These are phyloP conservation scores for Volvox reticuliferus DNA, from an alignment of 139 green algal genomes.

Conservation along the genomic window DNA sequence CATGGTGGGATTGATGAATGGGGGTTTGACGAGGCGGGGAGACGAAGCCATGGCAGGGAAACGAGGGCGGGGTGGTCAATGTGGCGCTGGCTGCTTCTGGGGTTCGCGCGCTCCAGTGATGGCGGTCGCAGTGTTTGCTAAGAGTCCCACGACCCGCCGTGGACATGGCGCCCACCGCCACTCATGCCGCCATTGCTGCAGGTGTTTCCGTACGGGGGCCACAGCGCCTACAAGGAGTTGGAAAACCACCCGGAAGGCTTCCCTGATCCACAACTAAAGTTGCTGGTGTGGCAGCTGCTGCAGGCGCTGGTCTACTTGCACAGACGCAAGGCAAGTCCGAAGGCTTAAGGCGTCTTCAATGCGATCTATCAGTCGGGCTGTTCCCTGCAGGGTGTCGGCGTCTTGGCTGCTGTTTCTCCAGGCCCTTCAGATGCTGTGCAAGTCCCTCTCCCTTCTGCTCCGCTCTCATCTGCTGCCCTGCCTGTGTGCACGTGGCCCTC, in stretches of 20 bases:
- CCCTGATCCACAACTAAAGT: not conserved
- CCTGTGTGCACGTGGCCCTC: not conserved
- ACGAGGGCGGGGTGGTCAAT: not conserved
- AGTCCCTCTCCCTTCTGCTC: not conserved
- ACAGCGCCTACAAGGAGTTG: slow-evolving; percentile 17
- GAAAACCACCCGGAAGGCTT: not conserved
- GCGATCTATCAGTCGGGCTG: not conserved
- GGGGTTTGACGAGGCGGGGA: too few relatives aligned
- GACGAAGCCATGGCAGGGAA: too few relatives aligned
- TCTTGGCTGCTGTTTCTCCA: not conserved
- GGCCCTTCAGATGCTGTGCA: not conserved
- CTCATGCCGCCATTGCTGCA: not conserved
- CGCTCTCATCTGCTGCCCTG: not conserved
- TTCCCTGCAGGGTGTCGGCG: not conserved
- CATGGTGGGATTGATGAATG: slow-evolving; percentile 44
- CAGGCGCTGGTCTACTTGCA: slow-evolving; percentile 57
- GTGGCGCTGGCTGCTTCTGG: not conserved
- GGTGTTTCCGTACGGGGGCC: slow-evolving; percentile 30
- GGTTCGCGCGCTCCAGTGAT: not conserved
- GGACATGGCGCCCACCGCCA: not conserved
- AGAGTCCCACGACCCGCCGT: not conserved
- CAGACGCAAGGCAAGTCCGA: slow-evolving; percentile 34
- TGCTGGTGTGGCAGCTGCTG: slow-evolving; percentile 53
- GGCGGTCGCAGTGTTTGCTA: not conserved
- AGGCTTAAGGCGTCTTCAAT: not conserved